phyloP scores from a whole-genome alignment of 2,329 filamentous ascomycete species.

The Neurospora crassa region DNA sequence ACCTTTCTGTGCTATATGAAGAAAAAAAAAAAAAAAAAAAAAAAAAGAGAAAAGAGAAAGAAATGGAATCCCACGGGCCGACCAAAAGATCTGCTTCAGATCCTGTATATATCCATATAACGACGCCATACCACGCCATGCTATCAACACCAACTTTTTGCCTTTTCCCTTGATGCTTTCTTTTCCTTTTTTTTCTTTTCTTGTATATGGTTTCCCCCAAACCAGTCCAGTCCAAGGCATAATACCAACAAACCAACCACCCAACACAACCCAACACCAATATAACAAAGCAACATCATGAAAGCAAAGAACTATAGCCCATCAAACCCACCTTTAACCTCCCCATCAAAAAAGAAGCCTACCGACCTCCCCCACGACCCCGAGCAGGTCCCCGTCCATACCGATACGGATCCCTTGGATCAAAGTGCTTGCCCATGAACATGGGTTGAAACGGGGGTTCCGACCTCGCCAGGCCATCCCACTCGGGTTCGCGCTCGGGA shows the following conservation, averaged over 20 bases:
- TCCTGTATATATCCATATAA: not conserved
- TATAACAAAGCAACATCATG: too few relatives aligned
- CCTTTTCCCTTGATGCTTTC: not conserved
- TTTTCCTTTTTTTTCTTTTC: not conserved
- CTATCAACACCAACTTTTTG: not conserved
- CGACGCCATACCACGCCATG: not conserved
- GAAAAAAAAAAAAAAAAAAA: too few relatives aligned
- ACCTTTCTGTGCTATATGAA: too few relatives aligned
- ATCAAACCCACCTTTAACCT: not conserved
- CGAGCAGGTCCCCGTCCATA: not conserved
- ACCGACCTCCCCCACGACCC: too few relatives aligned
- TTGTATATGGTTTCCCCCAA: not conserved
- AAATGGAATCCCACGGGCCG: not conserved
- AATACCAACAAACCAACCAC: not conserved
- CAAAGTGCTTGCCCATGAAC: not conserved
- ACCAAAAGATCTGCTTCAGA: not conserved
- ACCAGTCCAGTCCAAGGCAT: too few relatives aligned
- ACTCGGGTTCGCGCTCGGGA: not conserved
- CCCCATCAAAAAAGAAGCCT: not conserved
- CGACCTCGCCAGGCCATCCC: not conserved
- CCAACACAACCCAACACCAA: not conserved
- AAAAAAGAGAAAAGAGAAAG: too few relatives aligned
- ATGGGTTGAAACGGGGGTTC: not conserved
- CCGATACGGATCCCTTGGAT: not conserved
- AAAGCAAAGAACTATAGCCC: not conserved